Evolutionary conservation across 73 alveolate species (phyloP), one percentile per base, ranked within the genome.

Genomic region (Paramecium caudatum): DNA sequence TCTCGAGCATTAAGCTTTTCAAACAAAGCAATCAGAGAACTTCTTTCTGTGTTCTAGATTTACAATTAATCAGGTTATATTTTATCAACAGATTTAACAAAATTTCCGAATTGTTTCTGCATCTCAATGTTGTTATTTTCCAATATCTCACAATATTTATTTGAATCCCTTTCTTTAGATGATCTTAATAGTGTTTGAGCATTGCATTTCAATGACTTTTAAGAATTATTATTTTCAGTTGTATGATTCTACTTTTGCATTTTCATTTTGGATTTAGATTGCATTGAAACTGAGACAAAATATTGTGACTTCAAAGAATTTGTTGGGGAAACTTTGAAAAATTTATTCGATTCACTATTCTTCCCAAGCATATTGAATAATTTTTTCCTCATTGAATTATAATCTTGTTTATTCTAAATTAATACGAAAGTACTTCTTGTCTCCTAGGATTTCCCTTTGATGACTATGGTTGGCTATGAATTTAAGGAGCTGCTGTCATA

Each of bases 381-480:
- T 65, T 65, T 65, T 49, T 65, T 65, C 83, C n/a, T 65, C 55
- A 65, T 65, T 23, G 6, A 15, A 65, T 65, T 9, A 55, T 43
- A 55, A 30, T 65, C 83, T 65, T 65, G 39, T 65, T 65, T 65
- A 33, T 65, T 30, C 83, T 65, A 65, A 65, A 33, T 65, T 65
- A 65, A 65, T 13, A 12, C 32, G 34, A 36, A 65, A 25, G 25
- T 65, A 65, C 83, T 33, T 65, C 83, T 4, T 65, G 17, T 65
- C 39, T 65, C 0, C 3, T 36, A n/a, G 27, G 7, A 23, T 32
- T 49, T n/a, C 83, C 83, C 15, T 65, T 65, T 2, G 83, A 65
- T 25, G 83, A 65, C 34, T 65, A 15, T 16, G 83, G 83, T 65
- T 65, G 83, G 34, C 83, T 65, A 65, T 65, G 83, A 36, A 65